Base-by-base conservation (phyloP, 2,329 filamentous ascomycete genomes). In the Trichoderma pleuroti region DNA sequence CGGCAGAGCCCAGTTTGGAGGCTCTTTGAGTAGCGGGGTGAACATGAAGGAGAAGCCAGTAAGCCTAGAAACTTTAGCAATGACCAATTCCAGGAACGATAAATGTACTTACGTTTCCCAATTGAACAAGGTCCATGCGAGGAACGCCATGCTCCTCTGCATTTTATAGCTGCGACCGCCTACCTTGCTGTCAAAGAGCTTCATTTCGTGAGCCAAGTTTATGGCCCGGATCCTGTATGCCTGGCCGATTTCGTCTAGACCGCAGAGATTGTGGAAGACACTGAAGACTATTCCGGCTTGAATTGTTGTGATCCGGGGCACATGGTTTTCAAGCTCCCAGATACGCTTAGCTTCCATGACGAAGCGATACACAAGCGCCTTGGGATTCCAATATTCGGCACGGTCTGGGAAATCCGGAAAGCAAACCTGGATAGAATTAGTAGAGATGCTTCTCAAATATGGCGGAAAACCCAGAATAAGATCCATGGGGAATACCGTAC, bases 321-420 rank as follows among this genome's bases (percentile, higher is more conserved):
- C 30, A 9, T 42, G 39, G 8, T 6, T 16, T 34, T 70, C 66
- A 14, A 70, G n/a, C n/a, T 72, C 70, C 70, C 70, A 72, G 0
- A 70, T 36, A 14, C 60, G 32, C 9, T 70, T 72, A 18, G 66
- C 59, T 14, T 72, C 70, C 4, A 67, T 52, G 2, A 64, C 7
- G 14, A 70, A 72, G 28, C 26, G 18, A 21, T 72, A 72, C 12
- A 39, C 66, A 26, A 72, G 49, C 9, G 46, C 70, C 5, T 70
- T 26, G 16, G 70, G 70, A 32, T 72, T 70, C 70, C 70, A 72
- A 6, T 62, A 72, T n/a, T 63, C 46, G 5, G 57, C 26, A 12
- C 70, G 66, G 12, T 72, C 28, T 16, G 34, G 5, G 1, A 66
- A 11, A 9, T 6, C 7, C 2, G 30, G 32, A 7, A 10, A 56